Conservation (phyloP, 176 grass and related monocot genomes). For the Microstegium vimineum region DNA sequence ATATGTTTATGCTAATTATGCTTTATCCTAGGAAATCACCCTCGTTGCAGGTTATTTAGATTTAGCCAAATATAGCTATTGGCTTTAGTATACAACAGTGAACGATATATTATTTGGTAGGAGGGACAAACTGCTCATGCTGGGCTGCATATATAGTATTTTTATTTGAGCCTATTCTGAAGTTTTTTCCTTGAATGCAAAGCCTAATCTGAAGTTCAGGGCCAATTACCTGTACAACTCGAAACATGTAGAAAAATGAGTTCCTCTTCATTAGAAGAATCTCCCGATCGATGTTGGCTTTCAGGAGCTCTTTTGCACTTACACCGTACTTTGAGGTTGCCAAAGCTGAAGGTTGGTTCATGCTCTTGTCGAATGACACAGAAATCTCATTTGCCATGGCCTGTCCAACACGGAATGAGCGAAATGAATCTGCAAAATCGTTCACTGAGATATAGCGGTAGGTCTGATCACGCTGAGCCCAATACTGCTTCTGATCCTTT, state of each 20-base stretch:
- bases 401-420: neutral
- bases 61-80: neutral
- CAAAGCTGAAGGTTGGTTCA: neutral
- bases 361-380: neutral
- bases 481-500: conserved; percentile 23
- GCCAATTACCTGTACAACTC: neutral
- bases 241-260: conserved; percentile 15
- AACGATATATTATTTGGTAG: neutral
- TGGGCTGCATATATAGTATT: neutral
- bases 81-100: neutral
- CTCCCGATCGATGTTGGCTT: neutral
- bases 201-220: neutral
- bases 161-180: too few species aligned
- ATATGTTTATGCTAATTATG: neutral
- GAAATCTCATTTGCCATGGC: neutral
- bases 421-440: neutral
- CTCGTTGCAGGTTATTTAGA: neutral
- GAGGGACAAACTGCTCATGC: neutral
- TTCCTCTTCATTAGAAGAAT: conserved; percentile 6
- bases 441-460: neutral
- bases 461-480: neutral
- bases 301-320: neutral
- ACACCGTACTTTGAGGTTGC: neutral
- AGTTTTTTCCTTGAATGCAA: too few species aligned
- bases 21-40: neutral